These are phyloP conservation scores for Dichotomocladium elegans DNA, from an alignment of 371 early-diverging fungal genomes.

Conservation along the genomic window DNA sequence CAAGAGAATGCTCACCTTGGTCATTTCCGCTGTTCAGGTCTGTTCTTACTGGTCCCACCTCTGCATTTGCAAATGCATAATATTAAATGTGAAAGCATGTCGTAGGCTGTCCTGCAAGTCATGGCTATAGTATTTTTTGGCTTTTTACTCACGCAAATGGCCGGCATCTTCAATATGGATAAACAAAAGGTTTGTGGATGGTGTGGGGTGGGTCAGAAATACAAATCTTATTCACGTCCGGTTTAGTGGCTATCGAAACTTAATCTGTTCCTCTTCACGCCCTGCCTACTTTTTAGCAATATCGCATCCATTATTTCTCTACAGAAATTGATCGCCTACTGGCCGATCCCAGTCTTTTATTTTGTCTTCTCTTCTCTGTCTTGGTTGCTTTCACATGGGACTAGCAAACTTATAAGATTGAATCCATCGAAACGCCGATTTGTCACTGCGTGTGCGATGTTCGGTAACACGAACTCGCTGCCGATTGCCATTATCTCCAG, in stretches of 20 bases:
- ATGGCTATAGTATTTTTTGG: slow-evolving; percentile 54
- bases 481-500: slow-evolving; percentile 72
- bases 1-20: slow-evolving; percentile 8
- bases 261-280: slow-evolving; percentile 64
- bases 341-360: slow-evolving; percentile 74
- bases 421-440: slow-evolving; percentile 55
- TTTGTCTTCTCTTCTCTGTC: slow-evolving; percentile 30
- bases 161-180: slow-evolving; percentile 46
- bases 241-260: slow-evolving; percentile 55
- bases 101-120: slow-evolving; percentile 58
- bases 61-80: too few relatives aligned
- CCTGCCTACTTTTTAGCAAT: slow-evolving; percentile 65
- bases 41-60: too few relatives aligned
- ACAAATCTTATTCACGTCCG: background rate
- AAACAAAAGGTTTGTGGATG: slow-evolving; percentile 58
- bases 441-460: slow-evolving; percentile 63
- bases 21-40: slow-evolving; percentile 17
- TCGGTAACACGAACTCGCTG: slow-evolving; percentile 70
- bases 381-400: slow-evolving; percentile 12
- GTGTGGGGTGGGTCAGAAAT: too few relatives aligned
- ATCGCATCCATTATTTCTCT: slow-evolving; percentile 63
- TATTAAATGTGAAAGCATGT: background rate
- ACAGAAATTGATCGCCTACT: slow-evolving; percentile 55
- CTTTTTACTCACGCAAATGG: slow-evolving; percentile 34
- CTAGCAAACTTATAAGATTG: slow-evolving; percentile 43